Evolutionary conservation across 768 basidiomycete species (phyloP).

Genomic region (Suillus tomentosus): DNA sequence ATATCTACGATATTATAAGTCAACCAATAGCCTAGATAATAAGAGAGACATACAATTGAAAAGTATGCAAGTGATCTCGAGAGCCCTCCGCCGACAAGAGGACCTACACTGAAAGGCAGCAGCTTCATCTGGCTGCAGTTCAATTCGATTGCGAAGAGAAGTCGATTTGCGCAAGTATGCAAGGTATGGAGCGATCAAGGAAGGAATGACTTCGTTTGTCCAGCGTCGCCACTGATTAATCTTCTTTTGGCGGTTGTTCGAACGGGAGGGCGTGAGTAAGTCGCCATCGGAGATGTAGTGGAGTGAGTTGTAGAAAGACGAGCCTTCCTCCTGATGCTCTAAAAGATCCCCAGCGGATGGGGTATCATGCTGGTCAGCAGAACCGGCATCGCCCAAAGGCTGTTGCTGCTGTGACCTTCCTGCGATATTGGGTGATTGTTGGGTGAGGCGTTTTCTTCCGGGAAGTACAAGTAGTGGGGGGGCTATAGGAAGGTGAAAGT

Average conservation of each 20-base stretch:
- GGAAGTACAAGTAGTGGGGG: conserved; percentile 2
- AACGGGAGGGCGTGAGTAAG: not conserved
- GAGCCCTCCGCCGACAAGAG: not conserved
- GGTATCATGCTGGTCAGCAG: not conserved
- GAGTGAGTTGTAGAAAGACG: not conserved
- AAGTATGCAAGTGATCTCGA: not conserved
- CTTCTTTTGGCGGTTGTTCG: not conserved
- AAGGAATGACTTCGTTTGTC: not conserved
- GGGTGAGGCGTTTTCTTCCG: not conserved
- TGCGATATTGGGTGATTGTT: not conserved
- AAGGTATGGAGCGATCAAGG: conserved; percentile 11
- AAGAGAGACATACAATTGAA: conserved; percentile 7
- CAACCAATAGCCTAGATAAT: not conserved
- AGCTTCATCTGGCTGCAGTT: not conserved
- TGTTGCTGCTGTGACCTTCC: conserved; percentile 3
- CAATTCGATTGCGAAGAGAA: not conserved
- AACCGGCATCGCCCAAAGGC: not conserved
- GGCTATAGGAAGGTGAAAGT: not conserved
- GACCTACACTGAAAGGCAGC: not conserved
- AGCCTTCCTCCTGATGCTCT: not conserved
- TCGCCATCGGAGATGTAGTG: not conserved
- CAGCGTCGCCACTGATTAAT: conserved; percentile 4
- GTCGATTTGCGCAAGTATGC: conserved; percentile 1
- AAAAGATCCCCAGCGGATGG: not conserved
- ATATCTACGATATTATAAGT: conserved; percentile 4